Conservation (phyloP, 768 basidiomycete species). For the Agaricus blazei region DNA sequence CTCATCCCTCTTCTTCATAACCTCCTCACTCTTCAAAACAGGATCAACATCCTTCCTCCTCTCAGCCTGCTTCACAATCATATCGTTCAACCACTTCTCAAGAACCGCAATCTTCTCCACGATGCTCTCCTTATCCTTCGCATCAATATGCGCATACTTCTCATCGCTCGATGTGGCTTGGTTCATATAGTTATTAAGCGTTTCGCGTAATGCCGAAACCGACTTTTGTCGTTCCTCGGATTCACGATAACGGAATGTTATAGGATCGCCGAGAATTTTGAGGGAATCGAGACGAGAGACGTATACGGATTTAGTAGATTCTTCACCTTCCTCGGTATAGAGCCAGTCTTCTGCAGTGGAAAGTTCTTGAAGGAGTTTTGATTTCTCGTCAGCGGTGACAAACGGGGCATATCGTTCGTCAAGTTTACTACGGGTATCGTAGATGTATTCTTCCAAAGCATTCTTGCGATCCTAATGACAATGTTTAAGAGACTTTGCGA, state of each 20-base stretch:
- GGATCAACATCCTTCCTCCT: slow-evolving; percentile 86
- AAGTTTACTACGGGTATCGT: slow-evolving; percentile 90
- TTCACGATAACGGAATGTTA: slow-evolving; percentile 80
- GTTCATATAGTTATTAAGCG: slow-evolving; percentile 79
- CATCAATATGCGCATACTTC: slow-evolving; percentile 83
- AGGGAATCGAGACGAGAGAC: slow-evolving; percentile 76
- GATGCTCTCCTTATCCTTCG: slow-evolving; percentile 79
- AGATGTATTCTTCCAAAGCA: slow-evolving; percentile 97
- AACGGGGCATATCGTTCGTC: slow-evolving; percentile 81
- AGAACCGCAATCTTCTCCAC: slow-evolving; percentile 87
- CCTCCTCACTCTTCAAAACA: slow-evolving; percentile 74
- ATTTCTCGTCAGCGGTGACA: slow-evolving; percentile 73
- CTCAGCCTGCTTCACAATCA: slow-evolving; percentile 82
- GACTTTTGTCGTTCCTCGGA: slow-evolving; percentile 72
- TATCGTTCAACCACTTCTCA: slow-evolving; percentile 96
- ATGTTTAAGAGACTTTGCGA: background rate
- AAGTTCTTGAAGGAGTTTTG: slow-evolving; percentile 63
- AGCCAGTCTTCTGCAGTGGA: slow-evolving; percentile 92
- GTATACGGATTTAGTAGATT: slow-evolving; percentile 94
- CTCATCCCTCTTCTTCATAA: slow-evolving; percentile 90
- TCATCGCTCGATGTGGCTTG: slow-evolving; percentile 85
- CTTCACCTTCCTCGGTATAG: slow-evolving; percentile 95
- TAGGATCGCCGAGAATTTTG: slow-evolving; percentile 83
- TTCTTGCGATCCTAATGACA: slow-evolving; percentile 85
- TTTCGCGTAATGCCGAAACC: slow-evolving; percentile 76